A percentile compares a stretch with the other conserved stretches of the same genome.
Evolutionary conservation across 257 asterid species (phyloP).

Genomic region (Nicotiana attenuata): DNA sequence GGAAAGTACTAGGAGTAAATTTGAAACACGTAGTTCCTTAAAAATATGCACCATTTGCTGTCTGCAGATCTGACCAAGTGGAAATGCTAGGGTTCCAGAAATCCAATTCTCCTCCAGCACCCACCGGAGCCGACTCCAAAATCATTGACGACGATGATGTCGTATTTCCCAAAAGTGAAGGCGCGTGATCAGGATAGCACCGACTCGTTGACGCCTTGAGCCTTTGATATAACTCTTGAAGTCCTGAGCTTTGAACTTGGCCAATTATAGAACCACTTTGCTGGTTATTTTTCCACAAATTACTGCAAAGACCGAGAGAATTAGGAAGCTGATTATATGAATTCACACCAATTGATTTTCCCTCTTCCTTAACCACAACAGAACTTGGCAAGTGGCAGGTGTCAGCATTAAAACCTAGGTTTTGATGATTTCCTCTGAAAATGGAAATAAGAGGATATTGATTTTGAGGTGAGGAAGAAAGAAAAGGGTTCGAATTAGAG

Average conservation of each 20-base stretch:
- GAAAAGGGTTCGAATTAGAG: constrained; percentile 28
- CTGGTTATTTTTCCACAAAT: constrained; percentile 33
- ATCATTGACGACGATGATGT: constrained; percentile 37
- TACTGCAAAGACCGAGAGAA: constrained; percentile 17
- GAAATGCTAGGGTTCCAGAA: constrained; percentile 45
- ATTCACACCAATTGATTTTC: constrained; percentile 31
- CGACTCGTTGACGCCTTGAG: constrained; percentile 38
- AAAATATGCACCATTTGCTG: constrained; percentile 56
- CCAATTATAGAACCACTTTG: constrained; percentile 28
- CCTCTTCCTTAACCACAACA: constrained; percentile 35
- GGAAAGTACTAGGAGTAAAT: not conserved
- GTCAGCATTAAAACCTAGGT: not conserved
- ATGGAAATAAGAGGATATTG: constrained; percentile 5
- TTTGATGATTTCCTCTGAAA: not conserved
- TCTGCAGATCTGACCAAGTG: constrained; percentile 50
- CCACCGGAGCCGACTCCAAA: constrained; percentile 62
- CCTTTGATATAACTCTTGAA: constrained; percentile 60
- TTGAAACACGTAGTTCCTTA: constrained; percentile 10
- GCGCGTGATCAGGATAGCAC: constrained; percentile 34
- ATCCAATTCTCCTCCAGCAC: constrained; percentile 41
- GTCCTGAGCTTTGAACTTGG: constrained; percentile 36
- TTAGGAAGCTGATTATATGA: constrained; percentile 21
- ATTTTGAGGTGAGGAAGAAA: constrained; percentile 45
- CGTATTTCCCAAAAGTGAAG: constrained; percentile 28
- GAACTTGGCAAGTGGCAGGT: not conserved